Conservation (phyloP, 257 asterid genomes). For the Striga asiatica region DNA sequence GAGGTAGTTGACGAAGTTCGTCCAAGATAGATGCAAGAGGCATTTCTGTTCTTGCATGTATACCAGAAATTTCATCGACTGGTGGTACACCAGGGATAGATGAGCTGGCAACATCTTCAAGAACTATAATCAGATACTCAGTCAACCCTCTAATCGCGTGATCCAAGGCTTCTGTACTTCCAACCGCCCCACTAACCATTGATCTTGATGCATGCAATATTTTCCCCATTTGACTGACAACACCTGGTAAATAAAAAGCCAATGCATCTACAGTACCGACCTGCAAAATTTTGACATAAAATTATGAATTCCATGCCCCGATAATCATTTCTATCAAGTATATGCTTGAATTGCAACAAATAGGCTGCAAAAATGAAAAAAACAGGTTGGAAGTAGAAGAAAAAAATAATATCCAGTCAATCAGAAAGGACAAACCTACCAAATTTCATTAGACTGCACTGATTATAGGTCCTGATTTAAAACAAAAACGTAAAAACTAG, state of each 20-base stretch:
- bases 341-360: no score
- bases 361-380: no score
- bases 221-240: conserved; percentile 85
- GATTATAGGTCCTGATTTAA: not conserved
- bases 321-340: not conserved
- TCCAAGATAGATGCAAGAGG: conserved; percentile 49
- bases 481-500: no score
- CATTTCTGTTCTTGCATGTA: conserved; percentile 30
- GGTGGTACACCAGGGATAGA: conserved; percentile 21
- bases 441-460: not conserved
- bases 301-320: not conserved
- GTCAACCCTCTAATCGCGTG: conserved; percentile 68
- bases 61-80: conserved; percentile 19
- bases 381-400: no score
- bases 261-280: conserved; percentile 89
- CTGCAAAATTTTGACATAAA: conserved; percentile 27
- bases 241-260: conserved; percentile 95
- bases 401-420: no score
- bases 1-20: conserved; percentile 64
- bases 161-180: conserved; percentile 64
- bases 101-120: conserved; percentile 38
- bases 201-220: conserved; percentile 63
- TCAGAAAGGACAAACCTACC: conserved; percentile 6
- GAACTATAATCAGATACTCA: conserved; percentile 65
- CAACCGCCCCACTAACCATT: conserved; percentile 93